Base-by-base conservation (phyloP, 345 rosid species). In the Physaria fendleri region DNA sequence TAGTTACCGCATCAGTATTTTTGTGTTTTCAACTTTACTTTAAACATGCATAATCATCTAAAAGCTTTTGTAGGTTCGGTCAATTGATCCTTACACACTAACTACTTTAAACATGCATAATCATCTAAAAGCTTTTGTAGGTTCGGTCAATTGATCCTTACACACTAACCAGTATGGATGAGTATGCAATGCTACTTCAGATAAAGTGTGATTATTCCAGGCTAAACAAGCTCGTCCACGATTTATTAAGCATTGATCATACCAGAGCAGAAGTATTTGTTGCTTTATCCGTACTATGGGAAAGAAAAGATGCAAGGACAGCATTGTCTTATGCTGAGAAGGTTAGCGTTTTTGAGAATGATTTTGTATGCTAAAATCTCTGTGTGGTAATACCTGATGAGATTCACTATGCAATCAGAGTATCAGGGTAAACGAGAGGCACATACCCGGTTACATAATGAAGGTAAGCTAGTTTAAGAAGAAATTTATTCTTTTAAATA, bases 131-230 rank as follows among this genome's bases (percentile, higher is more conserved):
- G 14, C 29, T 65, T 71, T 66, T 80, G 60, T 77, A 93, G 99
- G 99, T 88, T 74, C 89, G 88, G 37, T 82, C 85, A 72, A 76
- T 85, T 69, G 99, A 93, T 79, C 99, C 99, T 16, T 83, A 78
- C 71, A 69, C 89, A 12, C 56, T 82, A 41, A 87, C 90, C 41
- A 89, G 83, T 63, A 93, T 89, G 99, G 97, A 93, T 70, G 97
- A 93, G 83, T 89, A 85, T 74, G 99, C 99, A 3, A 87, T 90
- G 88, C 95, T 93, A 71, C 84, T 93, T 25, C 85, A 87, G 73
- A 69, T 72, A 50, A 93, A 93, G 79, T 85, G 82, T 41, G 97
- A 93, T 64, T 74, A 81, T 72, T 69, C 84, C 51, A 89, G 82
- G 73, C 84, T 93, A 49, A 82, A 81, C 75, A 90, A 93, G 66